phyloP scores from a whole-genome alignment of 805 yeast genomes.

The Allodekkera sacchari region DNA sequence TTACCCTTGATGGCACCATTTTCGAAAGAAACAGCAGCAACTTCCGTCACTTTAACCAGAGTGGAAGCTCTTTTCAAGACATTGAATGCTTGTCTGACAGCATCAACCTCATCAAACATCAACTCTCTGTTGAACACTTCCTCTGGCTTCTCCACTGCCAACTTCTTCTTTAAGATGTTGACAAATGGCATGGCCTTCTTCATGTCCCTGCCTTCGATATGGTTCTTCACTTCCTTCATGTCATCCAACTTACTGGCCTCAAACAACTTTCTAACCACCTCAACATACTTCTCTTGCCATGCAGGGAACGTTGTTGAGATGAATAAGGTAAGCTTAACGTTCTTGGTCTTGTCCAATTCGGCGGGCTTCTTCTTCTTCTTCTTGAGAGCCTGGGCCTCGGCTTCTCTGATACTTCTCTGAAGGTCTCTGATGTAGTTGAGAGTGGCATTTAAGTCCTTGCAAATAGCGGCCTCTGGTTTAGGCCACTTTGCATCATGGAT shows the following conservation, averaged over 20 bases:
- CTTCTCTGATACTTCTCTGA: conserved; percentile 82
- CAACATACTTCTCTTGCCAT: conserved; percentile 54
- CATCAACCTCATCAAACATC: conserved; percentile 67
- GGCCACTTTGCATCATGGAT: conserved; percentile 78
- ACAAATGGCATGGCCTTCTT: conserved; percentile 98
- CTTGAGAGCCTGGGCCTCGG: conserved; percentile 79
- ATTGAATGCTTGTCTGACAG: conserved; percentile 46
- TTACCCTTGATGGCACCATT: conserved; percentile 57
- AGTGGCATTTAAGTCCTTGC: conserved; percentile 53
- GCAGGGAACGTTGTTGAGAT: conserved; percentile 74
- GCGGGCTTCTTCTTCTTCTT: conserved; percentile 76
- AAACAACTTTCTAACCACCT: conserved; percentile 67
- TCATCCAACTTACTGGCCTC: conserved; percentile 57
- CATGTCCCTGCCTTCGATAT: conserved; percentile 74
- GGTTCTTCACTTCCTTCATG: conserved; percentile 53
- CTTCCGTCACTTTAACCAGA: conserved; percentile 42
- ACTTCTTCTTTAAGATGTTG: conserved; percentile 73
- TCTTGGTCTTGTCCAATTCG: conserved; percentile 66
- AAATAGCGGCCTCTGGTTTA: conserved; percentile 57
- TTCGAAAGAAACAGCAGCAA: conserved; percentile 54
- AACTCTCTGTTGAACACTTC: conserved; percentile 86
- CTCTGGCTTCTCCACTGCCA: conserved; percentile 59
- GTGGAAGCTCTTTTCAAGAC: conserved; percentile 61
- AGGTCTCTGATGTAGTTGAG: conserved; percentile 72
- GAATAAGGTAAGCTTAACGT: conserved; percentile 64